These are phyloP conservation scores for Tardiomyces digboiensis DNA, from an alignment of 1,139 yeast species.

Conservation along the genomic window DNA sequence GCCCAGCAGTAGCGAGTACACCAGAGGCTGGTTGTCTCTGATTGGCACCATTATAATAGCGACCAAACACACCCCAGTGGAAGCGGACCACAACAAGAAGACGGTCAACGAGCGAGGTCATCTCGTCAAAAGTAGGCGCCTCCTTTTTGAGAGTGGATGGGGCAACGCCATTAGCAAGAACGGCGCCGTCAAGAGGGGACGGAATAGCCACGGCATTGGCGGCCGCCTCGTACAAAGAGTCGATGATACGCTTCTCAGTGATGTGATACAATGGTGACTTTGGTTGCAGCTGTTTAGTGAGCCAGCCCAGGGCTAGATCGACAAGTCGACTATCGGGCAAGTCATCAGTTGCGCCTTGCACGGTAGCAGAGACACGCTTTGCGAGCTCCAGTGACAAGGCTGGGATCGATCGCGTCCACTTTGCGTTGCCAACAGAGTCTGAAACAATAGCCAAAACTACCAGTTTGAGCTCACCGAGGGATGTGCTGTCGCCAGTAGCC, in stretches of 20 bases:
- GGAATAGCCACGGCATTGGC: slow-evolving; percentile 11
- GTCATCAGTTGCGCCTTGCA: slow-evolving; percentile 10
- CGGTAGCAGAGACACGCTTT: slow-evolving; percentile 25
- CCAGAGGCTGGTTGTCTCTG: neutral
- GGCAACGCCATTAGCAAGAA: neutral
- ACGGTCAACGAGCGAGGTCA: slow-evolving; percentile 23
- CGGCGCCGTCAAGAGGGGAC: slow-evolving; percentile 12
- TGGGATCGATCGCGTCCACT: slow-evolving; percentile 82
- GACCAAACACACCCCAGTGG: slow-evolving; percentile 68
- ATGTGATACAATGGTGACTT: slow-evolving; percentile 68
- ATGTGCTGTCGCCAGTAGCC: slow-evolving; percentile 17
- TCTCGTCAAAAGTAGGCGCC: neutral
- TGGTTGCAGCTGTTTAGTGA: slow-evolving; percentile 79
- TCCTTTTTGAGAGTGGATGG: neutral
- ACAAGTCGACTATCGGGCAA: slow-evolving; percentile 23
- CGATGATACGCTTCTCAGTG: slow-evolving; percentile 43
- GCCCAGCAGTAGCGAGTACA: neutral
- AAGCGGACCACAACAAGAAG: slow-evolving; percentile 52
- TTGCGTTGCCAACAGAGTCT: slow-evolving; percentile 77
- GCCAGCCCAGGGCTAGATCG: slow-evolving; percentile 71
- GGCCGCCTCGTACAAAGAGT: slow-evolving; percentile 14
- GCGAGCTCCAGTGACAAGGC: slow-evolving; percentile 66
- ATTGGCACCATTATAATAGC: slow-evolving; percentile 12
- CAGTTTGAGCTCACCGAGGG: slow-evolving; percentile 31
- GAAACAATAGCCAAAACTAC: slow-evolving; percentile 75